These are phyloP conservation scores for Polyporus tsugae DNA, from an alignment of 1,284 basidiomycete genomes.

Conservation along the genomic window DNA sequence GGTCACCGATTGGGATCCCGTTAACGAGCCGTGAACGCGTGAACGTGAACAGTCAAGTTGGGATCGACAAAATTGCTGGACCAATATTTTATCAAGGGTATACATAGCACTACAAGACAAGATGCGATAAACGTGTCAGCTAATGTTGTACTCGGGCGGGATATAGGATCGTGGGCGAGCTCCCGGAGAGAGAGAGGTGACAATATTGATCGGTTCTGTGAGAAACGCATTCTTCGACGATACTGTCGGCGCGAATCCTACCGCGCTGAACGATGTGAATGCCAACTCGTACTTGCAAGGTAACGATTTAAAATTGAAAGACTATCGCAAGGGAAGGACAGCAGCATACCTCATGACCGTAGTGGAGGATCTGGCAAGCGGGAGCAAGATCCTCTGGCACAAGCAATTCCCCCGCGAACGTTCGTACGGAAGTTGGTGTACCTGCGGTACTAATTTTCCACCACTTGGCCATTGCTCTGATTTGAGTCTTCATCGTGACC, in stretches of 20 bases:
- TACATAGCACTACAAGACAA: not conserved
- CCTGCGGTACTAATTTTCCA: conserved; percentile 14
- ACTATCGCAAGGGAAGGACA: not conserved
- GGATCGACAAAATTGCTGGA: conserved; percentile 1
- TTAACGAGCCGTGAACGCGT: conserved; percentile 44
- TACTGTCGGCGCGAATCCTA: conserved; percentile 30
- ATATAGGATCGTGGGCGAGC: conserved; percentile 26
- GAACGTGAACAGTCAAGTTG: conserved; percentile 26
- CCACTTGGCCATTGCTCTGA: conserved; percentile 31
- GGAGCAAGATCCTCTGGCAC: conserved; percentile 32
- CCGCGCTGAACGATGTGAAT: conserved; percentile 28
- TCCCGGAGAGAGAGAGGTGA: conserved; percentile 31
- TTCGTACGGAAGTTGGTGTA: conserved; percentile 2
- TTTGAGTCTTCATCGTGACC: conserved; percentile 19
- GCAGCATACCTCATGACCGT: conserved; percentile 31
- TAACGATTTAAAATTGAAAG: not conserved
- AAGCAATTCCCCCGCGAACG: conserved; percentile 31
- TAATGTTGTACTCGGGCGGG: conserved; percentile 23
- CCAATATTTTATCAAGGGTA: not conserved
- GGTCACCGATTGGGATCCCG: conserved; percentile 63
- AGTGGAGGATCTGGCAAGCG: conserved; percentile 34
- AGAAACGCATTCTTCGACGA: conserved; percentile 22
- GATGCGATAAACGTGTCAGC: not conserved
- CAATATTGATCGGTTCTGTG: conserved; percentile 32
- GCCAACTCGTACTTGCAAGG: conserved; percentile 31